Base-by-base conservation (phyloP, 192 early-diverging fungal genomes). In the Gonapodya sp. region DNA sequence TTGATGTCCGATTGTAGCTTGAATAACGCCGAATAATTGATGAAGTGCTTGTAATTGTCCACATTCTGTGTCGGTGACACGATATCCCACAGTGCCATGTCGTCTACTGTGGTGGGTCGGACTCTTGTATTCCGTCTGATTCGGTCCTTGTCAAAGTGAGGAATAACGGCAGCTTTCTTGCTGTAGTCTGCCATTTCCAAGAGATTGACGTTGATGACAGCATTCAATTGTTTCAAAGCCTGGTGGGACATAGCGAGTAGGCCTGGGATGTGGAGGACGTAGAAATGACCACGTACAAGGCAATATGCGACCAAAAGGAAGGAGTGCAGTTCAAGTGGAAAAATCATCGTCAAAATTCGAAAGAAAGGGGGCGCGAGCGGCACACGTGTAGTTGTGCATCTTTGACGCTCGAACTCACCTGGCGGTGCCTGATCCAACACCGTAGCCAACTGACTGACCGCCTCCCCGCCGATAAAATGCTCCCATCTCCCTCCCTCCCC, bases 391-490 rank as follows among this genome's bases (percentile, higher is more conserved):
- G n/a, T n/a, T n/a, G n/a, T n/a, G n/a, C n/a, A n/a, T n/a, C n/a
- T n/a, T n/a, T n/a, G 31, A 36, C 0, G 0, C 36, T 33, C 31
- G 32, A n/a, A 0, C 31, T 34, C 82, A 88, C 88, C 88, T 0
- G 88, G 80, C 81, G 86, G 85, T 0, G 88, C 88, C 0, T 88
- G 79, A 79, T 89, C 88, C 36, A 89, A 73, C 36, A 89, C 88
- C 30, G 78, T 78, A 0, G 87, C 72, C 8, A 89, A 79, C 77
- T 89, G 88, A 35, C 85, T 85, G 34, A 89, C 85, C 0, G 85
- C 88, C 36, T 89, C 88, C 1, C 88, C 88, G 16, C 84, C 87
- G 36, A 89, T 82, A 81, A 89, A 89, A 80, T 89, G 88, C 73
- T 89, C 88, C 88, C 88, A 89, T 80, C 88, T 37, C 18, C 81